Evolutionary conservation across 495 filamentous ascomycete species (phyloP).

Genomic region (Talaromyces thailandensis): DNA sequence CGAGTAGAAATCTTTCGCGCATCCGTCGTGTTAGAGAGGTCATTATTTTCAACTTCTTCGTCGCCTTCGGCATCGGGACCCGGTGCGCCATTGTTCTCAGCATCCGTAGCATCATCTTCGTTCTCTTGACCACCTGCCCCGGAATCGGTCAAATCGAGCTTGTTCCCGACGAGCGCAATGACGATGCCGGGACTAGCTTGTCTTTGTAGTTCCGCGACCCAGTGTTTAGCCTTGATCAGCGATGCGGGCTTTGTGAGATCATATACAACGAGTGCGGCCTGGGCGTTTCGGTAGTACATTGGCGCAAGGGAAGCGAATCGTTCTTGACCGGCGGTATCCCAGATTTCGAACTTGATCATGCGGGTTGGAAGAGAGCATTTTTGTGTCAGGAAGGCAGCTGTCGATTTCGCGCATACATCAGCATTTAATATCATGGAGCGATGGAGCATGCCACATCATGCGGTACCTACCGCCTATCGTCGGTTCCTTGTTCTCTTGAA

Average conservation of each 20-base stretch:
- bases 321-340: conserved; percentile 98
- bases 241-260: conserved; percentile 96
- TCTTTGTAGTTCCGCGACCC: conserved; percentile 95
- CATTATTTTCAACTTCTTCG: conserved; percentile 41
- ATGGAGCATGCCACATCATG: background rate
- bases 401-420: background rate
- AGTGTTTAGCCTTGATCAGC: conserved; percentile 93
- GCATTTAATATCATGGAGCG: background rate
- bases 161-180: conserved; percentile 96
- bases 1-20: conserved; percentile 77
- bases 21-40: conserved; percentile 61
- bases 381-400: conserved; percentile 95
- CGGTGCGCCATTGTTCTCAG: conserved; percentile 14
- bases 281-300: conserved; percentile 99
- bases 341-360: conserved; percentile 99
- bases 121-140: conserved; percentile 24
- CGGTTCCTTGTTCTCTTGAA: conserved; percentile 99
- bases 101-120: conserved; percentile 13
- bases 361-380: conserved; percentile 94
- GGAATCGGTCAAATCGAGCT: conserved; percentile 75
- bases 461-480: conserved; percentile 84
- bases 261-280: conserved; percentile 97
- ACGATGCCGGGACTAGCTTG: conserved; percentile 98
- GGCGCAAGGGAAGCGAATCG: conserved; percentile 93
- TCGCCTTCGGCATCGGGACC: conserved; percentile 21